Evolutionary conservation across 1,284 basidiomycete species (phyloP).

Genomic region (Microbotryum silenes-acaulis): DNA sequence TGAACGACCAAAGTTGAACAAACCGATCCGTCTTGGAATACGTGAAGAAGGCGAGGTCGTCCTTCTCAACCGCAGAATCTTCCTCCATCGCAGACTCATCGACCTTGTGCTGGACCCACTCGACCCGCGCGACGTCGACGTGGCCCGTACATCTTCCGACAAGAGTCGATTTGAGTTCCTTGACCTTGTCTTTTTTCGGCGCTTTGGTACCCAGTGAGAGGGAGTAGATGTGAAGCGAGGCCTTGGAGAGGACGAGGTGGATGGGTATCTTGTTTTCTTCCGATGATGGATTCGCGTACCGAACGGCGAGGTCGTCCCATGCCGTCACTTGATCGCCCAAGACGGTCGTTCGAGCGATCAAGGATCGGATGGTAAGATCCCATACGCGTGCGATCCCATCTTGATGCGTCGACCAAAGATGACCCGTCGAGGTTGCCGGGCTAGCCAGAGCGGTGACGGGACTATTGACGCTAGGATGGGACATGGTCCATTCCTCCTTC

Average conservation of each 20-base stretch:
- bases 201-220: constrained; percentile 9
- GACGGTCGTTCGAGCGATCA: constrained; percentile 19
- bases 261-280: constrained; percentile 12
- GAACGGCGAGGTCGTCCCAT: constrained; percentile 27
- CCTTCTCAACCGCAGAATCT: not conserved
- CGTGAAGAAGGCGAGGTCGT: constrained; percentile 26
- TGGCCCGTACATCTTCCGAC: constrained; percentile 27
- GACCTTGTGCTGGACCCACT: constrained; percentile 6
- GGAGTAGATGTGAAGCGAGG: constrained; percentile 23
- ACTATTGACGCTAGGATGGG: constrained; percentile 20
- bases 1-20: constrained; percentile 29
- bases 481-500: constrained; percentile 5
- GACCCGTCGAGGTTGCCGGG: constrained; percentile 11
- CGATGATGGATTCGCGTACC: constrained; percentile 11
- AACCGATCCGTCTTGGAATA: constrained; percentile 29
- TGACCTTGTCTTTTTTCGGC: constrained; percentile 30
- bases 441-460: constrained; percentile 27
- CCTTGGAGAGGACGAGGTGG: constrained; percentile 25
- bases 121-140: constrained; percentile 23
- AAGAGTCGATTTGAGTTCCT: constrained; percentile 23
- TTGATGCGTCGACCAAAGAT: constrained; percentile 30
- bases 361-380: constrained; percentile 10
- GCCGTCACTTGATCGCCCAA: not conserved
- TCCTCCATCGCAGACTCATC: not conserved
- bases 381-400: constrained; percentile 27